A percentile compares a stretch with the other conserved stretches of the same genome.
These are phyloP conservation scores for Ambrosia trifida DNA, from an alignment of 129 eudicot genomes.

Conservation along the genomic window DNA sequence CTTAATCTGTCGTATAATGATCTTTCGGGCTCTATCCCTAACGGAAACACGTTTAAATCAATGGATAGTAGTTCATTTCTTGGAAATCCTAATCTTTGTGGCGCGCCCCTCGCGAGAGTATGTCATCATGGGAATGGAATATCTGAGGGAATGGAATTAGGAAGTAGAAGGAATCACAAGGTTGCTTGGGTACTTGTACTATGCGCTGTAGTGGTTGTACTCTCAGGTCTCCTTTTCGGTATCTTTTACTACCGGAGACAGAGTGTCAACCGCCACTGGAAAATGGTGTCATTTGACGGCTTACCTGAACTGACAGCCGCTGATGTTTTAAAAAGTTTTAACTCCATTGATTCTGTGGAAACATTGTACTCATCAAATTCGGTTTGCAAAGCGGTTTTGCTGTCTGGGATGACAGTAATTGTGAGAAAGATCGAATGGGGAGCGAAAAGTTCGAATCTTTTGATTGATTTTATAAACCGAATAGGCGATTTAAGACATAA, in stretches of 20 bases:
- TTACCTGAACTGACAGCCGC: constrained; percentile 67
- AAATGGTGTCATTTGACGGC: constrained; percentile 63
- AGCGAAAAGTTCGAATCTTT: constrained; percentile 38
- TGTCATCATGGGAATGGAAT: constrained; percentile 54
- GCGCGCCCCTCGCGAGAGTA: constrained; percentile 56
- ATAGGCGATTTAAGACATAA: constrained; percentile 75
- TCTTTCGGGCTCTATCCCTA: constrained; percentile 75
- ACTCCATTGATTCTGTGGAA: constrained; percentile 49
- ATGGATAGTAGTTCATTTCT: constrained; percentile 74
- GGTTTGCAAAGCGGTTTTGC: constrained; percentile 65
- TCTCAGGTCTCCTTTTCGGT: constrained; percentile 57
- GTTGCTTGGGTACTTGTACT: constrained; percentile 78
- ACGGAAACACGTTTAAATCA: constrained; percentile 37
- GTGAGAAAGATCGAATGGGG: constrained; percentile 83
- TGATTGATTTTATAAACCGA: constrained; percentile 46
- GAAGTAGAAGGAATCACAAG: constrained; percentile 65
- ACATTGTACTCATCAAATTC: constrained; percentile 42
- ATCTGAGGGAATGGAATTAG: constrained; percentile 45
- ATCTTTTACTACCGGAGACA: constrained; percentile 55
- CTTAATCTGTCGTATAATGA: constrained; percentile 79
- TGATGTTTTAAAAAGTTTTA: constrained; percentile 72
- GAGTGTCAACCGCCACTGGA: constrained; percentile 54
- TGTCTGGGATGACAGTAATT: constrained; percentile 67
- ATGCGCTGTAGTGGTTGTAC: constrained; percentile 55
- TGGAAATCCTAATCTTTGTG: constrained; percentile 88